Evolutionary conservation across 2,329 filamentous ascomycete species (phyloP), one percentile per base, ranked within the genome.

Genomic region (Drechslerella stenobrocha): DNA sequence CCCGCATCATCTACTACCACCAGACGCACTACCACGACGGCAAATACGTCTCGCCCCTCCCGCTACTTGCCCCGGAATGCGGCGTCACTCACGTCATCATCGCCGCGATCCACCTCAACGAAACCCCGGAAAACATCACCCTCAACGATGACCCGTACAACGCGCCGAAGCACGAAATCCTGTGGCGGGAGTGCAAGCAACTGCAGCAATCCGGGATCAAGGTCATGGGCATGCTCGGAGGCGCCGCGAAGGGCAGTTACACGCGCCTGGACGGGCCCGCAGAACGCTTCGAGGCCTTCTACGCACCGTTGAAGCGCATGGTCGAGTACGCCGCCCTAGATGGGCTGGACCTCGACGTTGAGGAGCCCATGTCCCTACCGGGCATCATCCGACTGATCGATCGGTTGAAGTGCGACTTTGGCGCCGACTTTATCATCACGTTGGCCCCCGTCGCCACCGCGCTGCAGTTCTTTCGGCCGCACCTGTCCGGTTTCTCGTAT

Each of bases 221-320:
- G 73, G 84, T 96, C 9, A 81, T 95, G 75, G 89, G 84, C 56
- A 93, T 96, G 88, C 80, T 96, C 1, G 91, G 91, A 35, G 91
- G 91, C 13, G 90, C 90, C 1, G 90, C 89, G 0, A 81, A 82
- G 64, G 91, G 90, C 8, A 87, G 84, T 9, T 96, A 83, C 74
- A 78, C 80, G 48, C 80, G 83, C 57, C 78, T 86, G 2, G 83
- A 87, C 73, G 83, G 83, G 58, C 75, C 75, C 45, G 74, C 79
- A 34, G 77, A 78, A 24, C 78, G 81, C 52, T 95, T 95, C 73
- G 87, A 95, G 76, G 75, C 78, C 13, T 90, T 87, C 77, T 93
- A 95, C 74, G 73, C 73, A 0, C 88, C 88, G 1, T 78, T 95
- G 18, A 80, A 83, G 26, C 80, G 84, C 70, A 77, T 90, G 70